A percentile compares a stretch with the other conserved stretches of the same genome.
Evolutionary conservation across 768 basidiomycete species (phyloP).

Genomic region (Amanita molliuscula): DNA sequence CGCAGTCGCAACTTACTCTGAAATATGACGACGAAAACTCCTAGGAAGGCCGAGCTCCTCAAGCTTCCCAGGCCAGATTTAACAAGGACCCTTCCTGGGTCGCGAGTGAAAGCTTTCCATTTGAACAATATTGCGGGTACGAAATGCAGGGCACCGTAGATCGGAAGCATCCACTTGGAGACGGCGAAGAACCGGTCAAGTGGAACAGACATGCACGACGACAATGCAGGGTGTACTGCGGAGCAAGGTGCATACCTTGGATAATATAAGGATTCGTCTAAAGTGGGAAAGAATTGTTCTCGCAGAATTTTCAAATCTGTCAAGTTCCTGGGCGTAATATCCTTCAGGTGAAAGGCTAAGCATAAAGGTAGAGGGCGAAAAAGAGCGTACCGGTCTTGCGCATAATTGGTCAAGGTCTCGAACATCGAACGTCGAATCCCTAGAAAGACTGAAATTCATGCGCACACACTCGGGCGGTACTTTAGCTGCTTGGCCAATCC

Average conservation of each 20-base stretch:
- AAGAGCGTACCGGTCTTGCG: slow-evolving; percentile 30
- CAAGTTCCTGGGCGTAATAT: slow-evolving; percentile 43
- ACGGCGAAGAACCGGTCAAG: slow-evolving; percentile 72
- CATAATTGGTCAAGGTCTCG: slow-evolving; percentile 47
- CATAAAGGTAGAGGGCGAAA: neutral
- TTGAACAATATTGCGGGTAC: slow-evolving; percentile 83
- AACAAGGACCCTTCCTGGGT: slow-evolving; percentile 57
- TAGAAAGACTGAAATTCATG: slow-evolving; percentile 53
- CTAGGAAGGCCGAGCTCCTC: slow-evolving; percentile 82
- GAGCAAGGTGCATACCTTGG: slow-evolving; percentile 54
- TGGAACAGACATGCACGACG: slow-evolving; percentile 49
- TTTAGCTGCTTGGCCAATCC: slow-evolving; percentile 65
- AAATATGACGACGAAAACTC: slow-evolving; percentile 71
- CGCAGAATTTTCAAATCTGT: slow-evolving; percentile 35
- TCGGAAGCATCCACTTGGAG: slow-evolving; percentile 73
- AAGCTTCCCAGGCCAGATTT: slow-evolving; percentile 62
- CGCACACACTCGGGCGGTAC: slow-evolving; percentile 46
- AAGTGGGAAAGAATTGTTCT: slow-evolving; percentile 19
- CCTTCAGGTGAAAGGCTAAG: slow-evolving; percentile 18
- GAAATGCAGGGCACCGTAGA: slow-evolving; percentile 86
- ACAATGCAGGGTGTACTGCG: slow-evolving; percentile 66
- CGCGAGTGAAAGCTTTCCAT: slow-evolving; percentile 48
- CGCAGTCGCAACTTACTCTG: slow-evolving; percentile 43
- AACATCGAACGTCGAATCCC: slow-evolving; percentile 44
- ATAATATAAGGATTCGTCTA: slow-evolving; percentile 22